Conservation (phyloP, 2,329 filamentous ascomycete species). For the Pseudogymnoascus sp. region DNA sequence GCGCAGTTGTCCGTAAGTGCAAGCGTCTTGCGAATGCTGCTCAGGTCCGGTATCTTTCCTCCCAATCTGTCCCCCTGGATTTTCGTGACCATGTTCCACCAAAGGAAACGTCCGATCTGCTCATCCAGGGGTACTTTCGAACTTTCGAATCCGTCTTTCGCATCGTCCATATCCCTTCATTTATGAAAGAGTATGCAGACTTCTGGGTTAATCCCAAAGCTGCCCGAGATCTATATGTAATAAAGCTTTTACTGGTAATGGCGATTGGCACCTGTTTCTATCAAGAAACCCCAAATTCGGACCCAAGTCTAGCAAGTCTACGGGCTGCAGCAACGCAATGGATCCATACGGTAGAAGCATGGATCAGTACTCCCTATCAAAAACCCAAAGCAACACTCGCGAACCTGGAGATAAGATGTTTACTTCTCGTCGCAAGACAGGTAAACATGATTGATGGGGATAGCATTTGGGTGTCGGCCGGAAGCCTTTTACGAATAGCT, state of each 20-base stretch:
- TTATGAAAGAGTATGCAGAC: constrained; percentile 33
- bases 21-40: background rate
- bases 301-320: constrained; percentile 20
- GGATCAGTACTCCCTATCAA: constrained; percentile 39
- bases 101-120: background rate
- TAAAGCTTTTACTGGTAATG: constrained; percentile 8
- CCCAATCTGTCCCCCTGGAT: background rate
- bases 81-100: constrained; percentile 4
- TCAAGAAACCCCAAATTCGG: constrained; percentile 2
- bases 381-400: constrained; percentile 41
- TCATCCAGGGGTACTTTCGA: constrained; percentile 30
- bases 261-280: constrained; percentile 8
- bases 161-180: constrained; percentile 36
- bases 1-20: background rate
- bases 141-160: constrained; percentile 35
- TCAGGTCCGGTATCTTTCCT: background rate
- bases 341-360: constrained; percentile 45
- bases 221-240: background rate
- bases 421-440: constrained; percentile 43
- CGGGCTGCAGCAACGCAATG: constrained; percentile 39
- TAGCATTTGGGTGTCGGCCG: constrained; percentile 42
- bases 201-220: constrained; percentile 30
- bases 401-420: constrained; percentile 42
- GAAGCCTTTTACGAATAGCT: constrained; percentile 41
- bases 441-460: constrained; percentile 40